phyloP scores from a whole-genome alignment of 495 filamentous ascomycete genomes.

The Cenococcum geophilum region DNA sequence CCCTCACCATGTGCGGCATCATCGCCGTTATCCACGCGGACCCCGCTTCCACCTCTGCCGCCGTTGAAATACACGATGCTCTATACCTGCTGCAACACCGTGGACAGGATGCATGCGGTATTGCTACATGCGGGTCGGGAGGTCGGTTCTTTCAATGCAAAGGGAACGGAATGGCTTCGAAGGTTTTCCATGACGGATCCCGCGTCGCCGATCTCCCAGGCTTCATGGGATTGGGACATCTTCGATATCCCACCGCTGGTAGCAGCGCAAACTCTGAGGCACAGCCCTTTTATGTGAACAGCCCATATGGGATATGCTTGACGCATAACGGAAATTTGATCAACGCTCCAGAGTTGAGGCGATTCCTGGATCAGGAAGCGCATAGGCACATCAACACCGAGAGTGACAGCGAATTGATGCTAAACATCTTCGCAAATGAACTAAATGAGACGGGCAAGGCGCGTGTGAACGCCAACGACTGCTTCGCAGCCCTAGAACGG shows the following conservation, averaged over 20 bases:
- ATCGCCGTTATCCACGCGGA: slow-evolving; percentile 74
- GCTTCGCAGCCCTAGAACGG: slow-evolving; percentile 68
- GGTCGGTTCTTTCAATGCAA: slow-evolving; percentile 87
- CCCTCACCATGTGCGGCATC: slow-evolving; percentile 73
- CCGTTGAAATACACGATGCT: slow-evolving; percentile 79
- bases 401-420: slow-evolving; percentile 87
- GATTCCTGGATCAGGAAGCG: slow-evolving; percentile 77
- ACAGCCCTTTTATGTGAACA: slow-evolving; percentile 91
- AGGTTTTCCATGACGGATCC: slow-evolving; percentile 76
- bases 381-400: slow-evolving; percentile 97
- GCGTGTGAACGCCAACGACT: slow-evolving; percentile 84
- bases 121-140: slow-evolving; percentile 68
- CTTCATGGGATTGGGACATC: slow-evolving; percentile 82
- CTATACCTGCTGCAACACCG: slow-evolving; percentile 82
- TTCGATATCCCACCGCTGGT: slow-evolving; percentile 87
- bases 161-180: slow-evolving; percentile 85
- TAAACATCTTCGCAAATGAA: slow-evolving; percentile 92
- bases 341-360: slow-evolving; percentile 75
- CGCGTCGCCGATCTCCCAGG: slow-evolving; percentile 74
- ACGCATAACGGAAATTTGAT: slow-evolving; percentile 89
- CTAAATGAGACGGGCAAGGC: slow-evolving; percentile 94
- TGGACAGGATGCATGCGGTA: slow-evolving; percentile 90
- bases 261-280: slow-evolving; percentile 75
- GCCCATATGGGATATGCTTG: slow-evolving; percentile 70
- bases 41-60: slow-evolving; percentile 48